Conservation (phyloP, 2,329 filamentous ascomycete genomes). For the Lecanoromycetidae sp. region DNA sequence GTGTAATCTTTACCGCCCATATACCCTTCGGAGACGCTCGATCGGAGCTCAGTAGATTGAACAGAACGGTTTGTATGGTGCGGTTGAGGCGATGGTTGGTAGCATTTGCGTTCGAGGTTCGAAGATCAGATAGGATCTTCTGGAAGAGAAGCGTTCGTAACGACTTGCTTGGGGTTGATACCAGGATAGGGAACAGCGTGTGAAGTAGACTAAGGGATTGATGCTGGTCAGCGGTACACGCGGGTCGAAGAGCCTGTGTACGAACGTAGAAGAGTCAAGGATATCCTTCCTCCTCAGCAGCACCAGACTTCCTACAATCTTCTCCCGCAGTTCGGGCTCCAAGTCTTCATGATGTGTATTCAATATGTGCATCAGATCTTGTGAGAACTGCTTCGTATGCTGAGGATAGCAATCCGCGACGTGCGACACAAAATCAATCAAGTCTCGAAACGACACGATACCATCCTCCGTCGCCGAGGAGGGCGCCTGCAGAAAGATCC, state of each 20-base stretch:
- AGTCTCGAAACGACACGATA: slow-evolving; percentile 72
- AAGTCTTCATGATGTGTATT: slow-evolving; percentile 70
- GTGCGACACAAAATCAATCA: slow-evolving; percentile 88
- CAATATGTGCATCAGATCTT: slow-evolving; percentile 70
- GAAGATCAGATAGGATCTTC: slow-evolving; percentile 84
- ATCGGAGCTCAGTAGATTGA: slow-evolving; percentile 81
- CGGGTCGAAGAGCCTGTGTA: too few species aligned
- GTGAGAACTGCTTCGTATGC: slow-evolving; percentile 62
- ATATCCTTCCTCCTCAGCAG: slow-evolving; percentile 83
- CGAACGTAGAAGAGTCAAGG: slow-evolving; percentile 62
- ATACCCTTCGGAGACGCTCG: slow-evolving; percentile 72
- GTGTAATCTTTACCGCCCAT: slow-evolving; percentile 91
- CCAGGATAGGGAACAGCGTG: slow-evolving; percentile 85
- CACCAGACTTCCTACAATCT: slow-evolving; percentile 82
- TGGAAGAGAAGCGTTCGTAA: slow-evolving; percentile 71
- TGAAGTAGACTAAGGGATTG: slow-evolving; percentile 50
- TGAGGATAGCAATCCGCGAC: slow-evolving; percentile 86
- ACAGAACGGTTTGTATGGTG: slow-evolving; percentile 83
- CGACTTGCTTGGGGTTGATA: slow-evolving; percentile 83
- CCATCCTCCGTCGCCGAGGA: slow-evolving; percentile 64
- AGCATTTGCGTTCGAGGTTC: slow-evolving; percentile 72
- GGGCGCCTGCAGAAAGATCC: slow-evolving; percentile 81
- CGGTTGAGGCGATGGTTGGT: slow-evolving; percentile 89
- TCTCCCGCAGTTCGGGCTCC: slow-evolving; percentile 77
- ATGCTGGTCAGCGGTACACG: too few species aligned